Conservation (phyloP, 768 basidiomycete species). For the Mycena capillaripes region DNA sequence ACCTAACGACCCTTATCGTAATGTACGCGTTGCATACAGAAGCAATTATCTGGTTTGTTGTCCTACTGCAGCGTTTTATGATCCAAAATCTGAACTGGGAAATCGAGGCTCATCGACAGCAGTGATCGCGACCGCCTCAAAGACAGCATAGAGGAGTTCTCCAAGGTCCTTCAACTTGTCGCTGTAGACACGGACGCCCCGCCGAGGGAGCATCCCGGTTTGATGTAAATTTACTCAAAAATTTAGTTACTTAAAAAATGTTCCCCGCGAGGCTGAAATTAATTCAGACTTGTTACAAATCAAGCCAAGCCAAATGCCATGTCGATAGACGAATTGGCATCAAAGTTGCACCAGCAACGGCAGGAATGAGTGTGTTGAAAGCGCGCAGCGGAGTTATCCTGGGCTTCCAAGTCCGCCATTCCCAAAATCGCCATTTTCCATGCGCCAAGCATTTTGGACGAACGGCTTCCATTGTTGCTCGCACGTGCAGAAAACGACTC, state of each 20-base stretch:
- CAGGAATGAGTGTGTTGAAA: constrained; percentile 44
- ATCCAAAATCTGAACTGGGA: background rate
- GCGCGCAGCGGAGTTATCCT: too few relatives aligned
- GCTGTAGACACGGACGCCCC: background rate
- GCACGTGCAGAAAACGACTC: constrained; percentile 47
- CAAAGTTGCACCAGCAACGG: constrained; percentile 46
- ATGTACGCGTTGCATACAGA: constrained; percentile 51
- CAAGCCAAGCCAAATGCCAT: constrained; percentile 69
- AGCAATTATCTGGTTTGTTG: constrained; percentile 74
- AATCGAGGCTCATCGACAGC: constrained; percentile 52
- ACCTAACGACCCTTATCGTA: constrained; percentile 48
- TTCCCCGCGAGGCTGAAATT: constrained; percentile 56
- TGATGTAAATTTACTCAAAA: constrained; percentile 55
- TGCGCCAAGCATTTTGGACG: constrained; percentile 57
- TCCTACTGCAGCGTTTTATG: too few relatives aligned
- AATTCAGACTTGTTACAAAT: constrained; percentile 71
- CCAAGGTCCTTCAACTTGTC: constrained; percentile 49
- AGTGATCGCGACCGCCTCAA: constrained; percentile 61
- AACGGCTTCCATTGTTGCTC: constrained; percentile 53
- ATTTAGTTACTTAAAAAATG: too few relatives aligned
- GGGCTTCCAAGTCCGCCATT: too few relatives aligned
- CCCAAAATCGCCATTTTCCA: constrained; percentile 66
- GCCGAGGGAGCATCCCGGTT: constrained; percentile 42
- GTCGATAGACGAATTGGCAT: constrained; percentile 63
- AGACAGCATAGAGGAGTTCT: constrained; percentile 66